Conservation (phyloP, 2,329 filamentous ascomycete species). For the Penicillium sp. region DNA sequence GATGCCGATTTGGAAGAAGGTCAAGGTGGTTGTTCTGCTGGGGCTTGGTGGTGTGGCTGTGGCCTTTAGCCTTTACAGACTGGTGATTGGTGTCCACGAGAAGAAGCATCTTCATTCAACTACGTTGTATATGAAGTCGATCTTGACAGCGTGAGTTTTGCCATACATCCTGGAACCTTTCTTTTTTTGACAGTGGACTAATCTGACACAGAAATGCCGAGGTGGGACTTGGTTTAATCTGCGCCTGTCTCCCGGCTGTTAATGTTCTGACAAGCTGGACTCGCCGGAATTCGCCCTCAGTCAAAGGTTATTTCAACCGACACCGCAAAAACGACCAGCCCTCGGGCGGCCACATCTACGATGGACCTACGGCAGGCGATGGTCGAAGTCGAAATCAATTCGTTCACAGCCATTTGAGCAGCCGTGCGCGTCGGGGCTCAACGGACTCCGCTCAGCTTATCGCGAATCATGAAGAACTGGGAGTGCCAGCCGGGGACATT, state of each 20-base stretch:
- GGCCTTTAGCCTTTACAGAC: conserved; percentile 18
- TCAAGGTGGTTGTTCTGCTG: conserved; percentile 11
- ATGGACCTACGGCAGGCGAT: neutral
- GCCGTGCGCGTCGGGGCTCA: conserved; percentile 8
- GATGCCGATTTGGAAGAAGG: conserved; percentile 11
- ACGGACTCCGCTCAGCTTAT: conserved; percentile 8
- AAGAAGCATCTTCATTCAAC: neutral
- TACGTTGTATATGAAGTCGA: conserved; percentile 7
- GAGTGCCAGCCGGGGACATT: conserved; percentile 2
- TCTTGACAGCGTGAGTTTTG: conserved; percentile 8
- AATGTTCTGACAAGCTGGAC: conserved; percentile 4
- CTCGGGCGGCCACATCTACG: conserved; percentile 1
- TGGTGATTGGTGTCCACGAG: conserved; percentile 12
- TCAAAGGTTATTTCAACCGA: conserved; percentile 1
- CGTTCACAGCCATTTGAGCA: conserved; percentile 9
- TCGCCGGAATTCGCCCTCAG: neutral
- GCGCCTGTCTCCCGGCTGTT: conserved; percentile 9
- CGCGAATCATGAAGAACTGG: conserved; percentile 3
- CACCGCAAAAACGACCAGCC: neutral
- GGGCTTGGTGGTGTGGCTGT: conserved; percentile 17
- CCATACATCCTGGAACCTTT: neutral
- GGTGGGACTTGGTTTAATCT: conserved; percentile 8
- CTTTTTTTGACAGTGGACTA: neutral
- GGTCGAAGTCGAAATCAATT: conserved; percentile 1
- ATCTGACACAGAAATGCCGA: conserved; percentile 8